Evolutionary conservation across 1,139 yeast species (phyloP), one percentile per base, ranked within the genome.

Genomic region (Saccharomyces hybrid): DNA sequence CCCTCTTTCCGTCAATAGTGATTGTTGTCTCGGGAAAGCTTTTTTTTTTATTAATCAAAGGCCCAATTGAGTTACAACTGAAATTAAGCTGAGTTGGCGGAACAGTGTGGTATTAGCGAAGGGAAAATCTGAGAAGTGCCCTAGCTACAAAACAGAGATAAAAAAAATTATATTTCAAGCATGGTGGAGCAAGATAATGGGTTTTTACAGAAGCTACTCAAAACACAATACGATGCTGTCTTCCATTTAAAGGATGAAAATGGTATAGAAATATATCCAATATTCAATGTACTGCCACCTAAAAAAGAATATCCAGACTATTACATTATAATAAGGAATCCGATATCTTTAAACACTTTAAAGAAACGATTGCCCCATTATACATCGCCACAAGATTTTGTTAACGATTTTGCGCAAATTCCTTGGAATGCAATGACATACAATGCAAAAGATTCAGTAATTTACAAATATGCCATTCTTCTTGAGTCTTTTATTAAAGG

Each of bases 361-460:
- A 78, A 82, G 78, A 73, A 73, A 60, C 65, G 73, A 51, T 58
- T 71, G 14, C 64, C 64, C 26, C 76, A 76, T 58, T 90, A 89
- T 70, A 70, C 75, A 5, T 75, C 75, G 50, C 82, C 88, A 0
- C 87, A 84, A 62, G 84, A 82, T 55, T 90, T 90, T 66, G 73
- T 91, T 47, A 79, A 76, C 58, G 97, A 90, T 67, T 69, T 91
- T 58, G 89, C 85, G 0, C 95, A 88, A 69, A 87, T 91, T 50
- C 79, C 88, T 0, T 88, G 96, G 89, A 91, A 91, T 68, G 97
- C 97, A 1, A 80, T 88, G 58, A 79, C 84, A 50, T 91, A 85
- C 71, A 91, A 91, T 68, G 83, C 84, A 55, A 83, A 82, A 58
- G 83, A 79, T 13, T 82, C 91, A 0, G 74, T 75, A 19, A 84